These are phyloP conservation scores for Carpediemonas membranifera DNA, from an alignment of 78 protist species.

Conservation along the genomic window DNA sequence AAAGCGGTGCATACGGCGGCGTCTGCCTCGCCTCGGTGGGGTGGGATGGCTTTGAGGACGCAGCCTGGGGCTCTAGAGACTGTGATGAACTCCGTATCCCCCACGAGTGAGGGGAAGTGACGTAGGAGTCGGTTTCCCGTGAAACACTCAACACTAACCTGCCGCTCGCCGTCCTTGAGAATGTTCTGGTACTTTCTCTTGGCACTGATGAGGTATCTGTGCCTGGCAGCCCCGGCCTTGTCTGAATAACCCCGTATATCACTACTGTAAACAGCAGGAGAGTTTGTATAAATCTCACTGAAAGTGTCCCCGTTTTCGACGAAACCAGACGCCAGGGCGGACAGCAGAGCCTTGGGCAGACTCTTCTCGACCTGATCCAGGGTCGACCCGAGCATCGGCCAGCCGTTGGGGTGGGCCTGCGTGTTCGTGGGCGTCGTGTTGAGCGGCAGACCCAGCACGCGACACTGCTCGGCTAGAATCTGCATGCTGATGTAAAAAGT, in stretches of 20 bases:
- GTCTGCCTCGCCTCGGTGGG: too few species aligned
- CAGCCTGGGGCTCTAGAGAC: too few species aligned
- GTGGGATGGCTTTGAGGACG: too few species aligned
- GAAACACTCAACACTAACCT: too few species aligned
- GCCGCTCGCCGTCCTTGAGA: too few species aligned
- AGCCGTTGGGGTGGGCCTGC: neutral
- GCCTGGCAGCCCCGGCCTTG: neutral
- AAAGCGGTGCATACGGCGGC: too few species aligned
- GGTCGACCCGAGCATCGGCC: neutral
- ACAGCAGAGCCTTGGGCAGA: neutral
- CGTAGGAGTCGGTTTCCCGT: too few species aligned
- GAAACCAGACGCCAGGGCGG: neutral
- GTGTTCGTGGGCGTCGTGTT: neutral
- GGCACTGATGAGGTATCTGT: neutral
- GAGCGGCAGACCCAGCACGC: conserved; percentile 6
- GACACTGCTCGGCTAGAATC: neutral
- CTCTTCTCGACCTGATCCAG: neutral
- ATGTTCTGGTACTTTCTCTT: conserved; percentile 10
- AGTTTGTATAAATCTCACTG: conserved; percentile 4
- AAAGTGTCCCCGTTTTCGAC: conserved; percentile 21
- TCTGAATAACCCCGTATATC: conserved; percentile 6
- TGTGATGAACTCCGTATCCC: too few species aligned
- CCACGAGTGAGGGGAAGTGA: too few species aligned
- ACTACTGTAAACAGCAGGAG: conserved; percentile 15
- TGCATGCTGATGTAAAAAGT: conserved; percentile 7